These are phyloP conservation scores for Coemansia sp. DNA, from an alignment of 192 early-diverging fungal genomes.

Conservation along the genomic window DNA sequence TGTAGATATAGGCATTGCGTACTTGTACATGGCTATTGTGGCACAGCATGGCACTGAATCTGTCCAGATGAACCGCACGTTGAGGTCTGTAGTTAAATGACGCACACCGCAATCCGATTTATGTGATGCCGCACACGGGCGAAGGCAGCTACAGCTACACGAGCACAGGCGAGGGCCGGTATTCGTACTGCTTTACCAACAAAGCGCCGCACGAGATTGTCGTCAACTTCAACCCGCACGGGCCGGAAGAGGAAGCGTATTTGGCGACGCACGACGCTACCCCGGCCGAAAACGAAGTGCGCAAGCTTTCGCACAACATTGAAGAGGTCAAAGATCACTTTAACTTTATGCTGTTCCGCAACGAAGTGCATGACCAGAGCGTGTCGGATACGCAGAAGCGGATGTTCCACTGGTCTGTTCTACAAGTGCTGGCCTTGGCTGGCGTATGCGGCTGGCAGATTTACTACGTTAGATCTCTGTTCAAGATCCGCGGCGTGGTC, in stretches of 20 bases:
- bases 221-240: constrained; percentile 52
- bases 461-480: constrained; percentile 50
- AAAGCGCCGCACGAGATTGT: constrained; percentile 48
- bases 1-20: too few species aligned
- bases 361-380: constrained; percentile 48
- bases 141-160: constrained; percentile 45
- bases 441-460: constrained; percentile 53
- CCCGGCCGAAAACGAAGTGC: constrained; percentile 42
- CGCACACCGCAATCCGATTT: constrained; percentile 27
- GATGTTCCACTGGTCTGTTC: constrained; percentile 49
- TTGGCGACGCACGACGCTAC: constrained; percentile 32
- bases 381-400: constrained; percentile 40
- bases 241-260: constrained; percentile 41
- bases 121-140: constrained; percentile 42
- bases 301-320: constrained; percentile 49
- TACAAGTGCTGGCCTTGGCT: constrained; percentile 42
- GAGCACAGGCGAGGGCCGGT: constrained; percentile 35
- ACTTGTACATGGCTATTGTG: too few species aligned
- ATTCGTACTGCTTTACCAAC: constrained; percentile 49
- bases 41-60: too few species aligned
- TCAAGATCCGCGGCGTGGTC: constrained; percentile 52
- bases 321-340: constrained; percentile 52
- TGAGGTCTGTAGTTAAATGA: constrained; percentile 29
- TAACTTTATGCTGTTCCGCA: constrained; percentile 52
- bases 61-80: background rate